Percentiles rank a stretch among this genome's conserved stretches.
These are phyloP conservation scores for Stereocaulon alpinum DNA, from an alignment of 495 filamentous ascomycete species.

Conservation along the genomic window DNA sequence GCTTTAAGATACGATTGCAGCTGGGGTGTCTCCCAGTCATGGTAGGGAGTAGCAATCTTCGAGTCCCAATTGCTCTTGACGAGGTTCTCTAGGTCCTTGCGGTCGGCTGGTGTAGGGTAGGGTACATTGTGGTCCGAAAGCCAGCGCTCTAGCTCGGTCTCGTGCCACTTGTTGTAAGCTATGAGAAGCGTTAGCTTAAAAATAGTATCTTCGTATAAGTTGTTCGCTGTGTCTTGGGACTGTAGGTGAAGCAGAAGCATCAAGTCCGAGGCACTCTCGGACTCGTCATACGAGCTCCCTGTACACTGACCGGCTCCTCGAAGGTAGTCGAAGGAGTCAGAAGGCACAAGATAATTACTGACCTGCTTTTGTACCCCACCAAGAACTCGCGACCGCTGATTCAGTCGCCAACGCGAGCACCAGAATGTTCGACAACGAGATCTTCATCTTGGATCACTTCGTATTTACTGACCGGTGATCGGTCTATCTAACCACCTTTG, in stretches of 20 bases:
- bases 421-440: constrained; percentile 54
- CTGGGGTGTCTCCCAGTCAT: constrained; percentile 56
- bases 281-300: neutral
- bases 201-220: neutral
- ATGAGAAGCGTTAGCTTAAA: constrained; percentile 17
- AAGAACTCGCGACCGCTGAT: constrained; percentile 56
- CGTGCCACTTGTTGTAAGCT: constrained; percentile 99
- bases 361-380: constrained; percentile 64
- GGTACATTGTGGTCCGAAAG: constrained; percentile 87
- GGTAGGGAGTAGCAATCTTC: constrained; percentile 57
- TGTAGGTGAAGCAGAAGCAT: neutral
- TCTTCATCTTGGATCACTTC: constrained; percentile 51
- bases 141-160: constrained; percentile 96
- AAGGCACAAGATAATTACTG: constrained; percentile 25
- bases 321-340: neutral
- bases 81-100: constrained; percentile 71
- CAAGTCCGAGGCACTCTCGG: too few relatives aligned
- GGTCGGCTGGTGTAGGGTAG: constrained; percentile 73
- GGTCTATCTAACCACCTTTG: neutral
- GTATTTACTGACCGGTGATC: neutral
- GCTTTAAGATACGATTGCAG: constrained; percentile 53
- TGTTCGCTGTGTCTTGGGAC: neutral
- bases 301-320: neutral
- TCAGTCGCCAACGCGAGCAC: constrained; percentile 62
- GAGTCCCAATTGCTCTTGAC: constrained; percentile 82